phyloP scores from a whole-genome alignment of 768 basidiomycete genomes.

The Sporobolomyces phaffii region DNA sequence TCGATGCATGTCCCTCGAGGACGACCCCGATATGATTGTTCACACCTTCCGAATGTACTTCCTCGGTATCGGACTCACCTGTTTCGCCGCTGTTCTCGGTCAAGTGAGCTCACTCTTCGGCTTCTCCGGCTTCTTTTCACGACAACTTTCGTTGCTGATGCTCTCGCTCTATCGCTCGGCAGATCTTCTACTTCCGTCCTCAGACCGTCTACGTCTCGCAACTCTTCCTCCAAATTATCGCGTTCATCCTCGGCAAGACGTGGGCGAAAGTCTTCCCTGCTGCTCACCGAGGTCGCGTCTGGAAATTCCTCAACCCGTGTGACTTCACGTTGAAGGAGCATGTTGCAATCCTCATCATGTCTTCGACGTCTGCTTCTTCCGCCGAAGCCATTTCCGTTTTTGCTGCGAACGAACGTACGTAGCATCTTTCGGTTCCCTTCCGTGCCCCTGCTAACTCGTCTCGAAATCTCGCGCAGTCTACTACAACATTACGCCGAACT shows the following conservation, averaged over 20 bases:
- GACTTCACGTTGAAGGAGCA: slow-evolving; percentile 45
- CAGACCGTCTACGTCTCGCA: slow-evolving; percentile 40
- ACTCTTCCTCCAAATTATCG: slow-evolving; percentile 44
- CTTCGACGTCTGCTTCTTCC: slow-evolving; percentile 28
- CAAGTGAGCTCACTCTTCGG: slow-evolving; percentile 7
- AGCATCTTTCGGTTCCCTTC: neutral
- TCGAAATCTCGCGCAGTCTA: slow-evolving; percentile 8
- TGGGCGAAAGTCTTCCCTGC: slow-evolving; percentile 33
- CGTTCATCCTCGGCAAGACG: slow-evolving; percentile 41
- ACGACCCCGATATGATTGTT: slow-evolving; percentile 16
- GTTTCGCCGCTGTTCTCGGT: slow-evolving; percentile 42
- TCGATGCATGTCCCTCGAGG: slow-evolving; percentile 18
- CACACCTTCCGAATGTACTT: slow-evolving; percentile 44
- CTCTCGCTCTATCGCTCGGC: slow-evolving; percentile 43
- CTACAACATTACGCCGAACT: slow-evolving; percentile 42
- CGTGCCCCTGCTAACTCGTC: too few species aligned
- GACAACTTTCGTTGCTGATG: neutral
- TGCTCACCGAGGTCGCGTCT: slow-evolving; percentile 39
- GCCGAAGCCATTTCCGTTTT: slow-evolving; percentile 23
- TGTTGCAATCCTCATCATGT: slow-evolving; percentile 13
- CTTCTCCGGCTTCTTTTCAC: slow-evolving; percentile 28
- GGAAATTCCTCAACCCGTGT: slow-evolving; percentile 43
- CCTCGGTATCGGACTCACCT: slow-evolving; percentile 43
- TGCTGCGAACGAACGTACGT: slow-evolving; percentile 18
- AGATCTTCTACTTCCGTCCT: slow-evolving; percentile 50